Evolutionary conservation across 768 basidiomycete species (phyloP).

Genomic region (Auriscalpium vulgare): DNA sequence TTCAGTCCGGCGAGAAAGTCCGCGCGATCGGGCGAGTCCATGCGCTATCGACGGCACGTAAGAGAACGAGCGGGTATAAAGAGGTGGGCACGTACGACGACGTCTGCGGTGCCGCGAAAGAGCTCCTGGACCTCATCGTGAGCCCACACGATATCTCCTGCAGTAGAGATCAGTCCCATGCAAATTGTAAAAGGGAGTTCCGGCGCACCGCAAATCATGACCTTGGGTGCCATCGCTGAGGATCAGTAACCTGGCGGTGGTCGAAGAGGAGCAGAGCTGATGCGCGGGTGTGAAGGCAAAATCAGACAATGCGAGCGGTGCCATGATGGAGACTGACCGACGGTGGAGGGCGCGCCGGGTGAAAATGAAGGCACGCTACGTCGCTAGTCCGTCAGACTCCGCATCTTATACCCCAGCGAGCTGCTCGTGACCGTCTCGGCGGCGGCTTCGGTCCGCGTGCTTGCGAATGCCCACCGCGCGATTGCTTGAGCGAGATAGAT

Average conservation of each 20-base stretch:
- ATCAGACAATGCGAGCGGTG: too few species aligned
- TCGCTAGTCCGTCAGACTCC: too few species aligned
- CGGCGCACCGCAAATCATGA: slow-evolving; percentile 28
- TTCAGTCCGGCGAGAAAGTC: slow-evolving; percentile 61
- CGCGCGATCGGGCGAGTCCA: slow-evolving; percentile 53
- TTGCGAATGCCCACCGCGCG: too few species aligned
- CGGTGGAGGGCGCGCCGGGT: too few species aligned
- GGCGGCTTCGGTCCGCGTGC: too few species aligned
- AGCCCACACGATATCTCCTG: slow-evolving; percentile 75
- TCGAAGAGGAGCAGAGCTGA: too few species aligned
- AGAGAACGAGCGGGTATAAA: neutral
- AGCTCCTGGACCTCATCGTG: slow-evolving; percentile 62
- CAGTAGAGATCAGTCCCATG: neutral
- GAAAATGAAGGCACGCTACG: too few species aligned
- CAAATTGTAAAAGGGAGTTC: neutral
- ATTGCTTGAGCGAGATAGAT: too few species aligned
- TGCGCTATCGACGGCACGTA: slow-evolving; percentile 25
- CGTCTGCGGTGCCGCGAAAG: slow-evolving; percentile 60
- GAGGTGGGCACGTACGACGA: slow-evolving; percentile 52
- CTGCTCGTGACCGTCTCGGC: too few species aligned
- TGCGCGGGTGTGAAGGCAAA: too few species aligned
- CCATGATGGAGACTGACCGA: too few species aligned
- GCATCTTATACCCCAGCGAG: too few species aligned
- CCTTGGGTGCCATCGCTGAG: slow-evolving; percentile 16
- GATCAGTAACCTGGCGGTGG: neutral